phyloP scores from a whole-genome alignment of 2,329 filamentous ascomycete genomes.

The Aspergillus hortae region DNA sequence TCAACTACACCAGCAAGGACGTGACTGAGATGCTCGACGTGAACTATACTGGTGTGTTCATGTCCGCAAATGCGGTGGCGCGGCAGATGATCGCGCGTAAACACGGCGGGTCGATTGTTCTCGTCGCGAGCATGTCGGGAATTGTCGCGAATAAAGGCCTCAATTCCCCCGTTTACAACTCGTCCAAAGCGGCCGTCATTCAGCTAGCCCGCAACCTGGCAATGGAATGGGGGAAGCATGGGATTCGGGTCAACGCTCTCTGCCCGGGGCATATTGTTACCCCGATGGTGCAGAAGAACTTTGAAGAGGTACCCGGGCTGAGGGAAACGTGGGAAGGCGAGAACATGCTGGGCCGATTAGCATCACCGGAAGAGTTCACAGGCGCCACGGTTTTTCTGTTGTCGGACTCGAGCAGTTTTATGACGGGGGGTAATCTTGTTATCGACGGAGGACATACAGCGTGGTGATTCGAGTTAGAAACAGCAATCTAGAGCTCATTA shows the following conservation, averaged over 20 bases:
- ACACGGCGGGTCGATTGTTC: slow-evolving; percentile 46
- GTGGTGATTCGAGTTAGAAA: background rate
- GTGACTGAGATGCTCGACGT: slow-evolving; percentile 44
- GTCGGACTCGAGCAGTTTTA: slow-evolving; percentile 3
- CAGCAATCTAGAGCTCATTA: background rate
- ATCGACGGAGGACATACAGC: slow-evolving; percentile 6
- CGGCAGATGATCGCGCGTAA: slow-evolving; percentile 49
- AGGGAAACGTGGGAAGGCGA: slow-evolving; percentile 5
- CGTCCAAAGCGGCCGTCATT: slow-evolving; percentile 53
- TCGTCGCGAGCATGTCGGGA: slow-evolving; percentile 52
- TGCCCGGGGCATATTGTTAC: slow-evolving; percentile 48
- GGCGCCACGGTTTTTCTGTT: slow-evolving; percentile 1
- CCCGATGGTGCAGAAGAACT: slow-evolving; percentile 78
- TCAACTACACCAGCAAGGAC: slow-evolving; percentile 42
- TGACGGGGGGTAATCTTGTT: slow-evolving; percentile 2
- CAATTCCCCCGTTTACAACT: slow-evolving; percentile 47
- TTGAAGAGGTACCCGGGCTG: slow-evolving; percentile 35
- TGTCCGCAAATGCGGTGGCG: slow-evolving; percentile 46
- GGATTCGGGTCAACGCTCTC: slow-evolving; percentile 54
- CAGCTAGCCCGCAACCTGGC: slow-evolving; percentile 51
- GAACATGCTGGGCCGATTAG: slow-evolving; percentile 5
- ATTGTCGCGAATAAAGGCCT: slow-evolving; percentile 49
- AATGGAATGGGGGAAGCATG: slow-evolving; percentile 50
- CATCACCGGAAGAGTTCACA: slow-evolving; percentile 1
- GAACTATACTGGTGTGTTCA: slow-evolving; percentile 51